phyloP scores from a whole-genome alignment of 768 basidiomycete species.

The Mycena sanguinolenta region DNA sequence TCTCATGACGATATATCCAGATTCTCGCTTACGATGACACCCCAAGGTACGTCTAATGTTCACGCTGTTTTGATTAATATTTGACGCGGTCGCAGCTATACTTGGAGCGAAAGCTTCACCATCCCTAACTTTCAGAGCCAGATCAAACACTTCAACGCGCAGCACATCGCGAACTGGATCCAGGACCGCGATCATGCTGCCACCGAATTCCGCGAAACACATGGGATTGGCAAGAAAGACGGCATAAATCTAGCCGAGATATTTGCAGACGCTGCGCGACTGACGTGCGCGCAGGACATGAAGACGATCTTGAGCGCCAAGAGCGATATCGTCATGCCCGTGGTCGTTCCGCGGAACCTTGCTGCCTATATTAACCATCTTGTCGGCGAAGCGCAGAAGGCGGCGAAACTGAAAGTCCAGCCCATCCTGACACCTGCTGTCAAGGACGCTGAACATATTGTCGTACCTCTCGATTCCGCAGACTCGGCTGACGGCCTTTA shows the following conservation, averaged over 20 bases:
- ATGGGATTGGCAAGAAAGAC: not conserved
- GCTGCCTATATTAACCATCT: slow-evolving; percentile 14
- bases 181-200: not conserved
- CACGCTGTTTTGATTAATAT: too few species aligned
- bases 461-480: not conserved
- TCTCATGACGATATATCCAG: not conserved
- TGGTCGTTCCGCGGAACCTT: slow-evolving; percentile 9
- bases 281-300: not conserved
- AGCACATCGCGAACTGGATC: slow-evolving; percentile 5
- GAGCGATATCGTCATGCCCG: slow-evolving; percentile 5
- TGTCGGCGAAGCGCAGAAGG: not conserved
- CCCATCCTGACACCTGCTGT: not conserved
- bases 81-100: not conserved
- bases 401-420: not conserved
- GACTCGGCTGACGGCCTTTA: not conserved
- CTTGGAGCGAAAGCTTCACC: slow-evolving; percentile 20
- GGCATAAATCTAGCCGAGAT: not conserved
- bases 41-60: not conserved
- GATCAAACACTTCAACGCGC: slow-evolving; percentile 10
- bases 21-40: slow-evolving; percentile 19
- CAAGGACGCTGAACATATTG: not conserved
- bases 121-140: slow-evolving; percentile 12
- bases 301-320: not conserved
- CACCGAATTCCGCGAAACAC: not conserved
- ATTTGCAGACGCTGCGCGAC: not conserved